A percentile compares a stretch with the other conserved stretches of the same genome.
These are phyloP conservation scores for Zopfia rhizophila DNA, from an alignment of 2,329 filamentous ascomycete genomes.

Conservation along the genomic window DNA sequence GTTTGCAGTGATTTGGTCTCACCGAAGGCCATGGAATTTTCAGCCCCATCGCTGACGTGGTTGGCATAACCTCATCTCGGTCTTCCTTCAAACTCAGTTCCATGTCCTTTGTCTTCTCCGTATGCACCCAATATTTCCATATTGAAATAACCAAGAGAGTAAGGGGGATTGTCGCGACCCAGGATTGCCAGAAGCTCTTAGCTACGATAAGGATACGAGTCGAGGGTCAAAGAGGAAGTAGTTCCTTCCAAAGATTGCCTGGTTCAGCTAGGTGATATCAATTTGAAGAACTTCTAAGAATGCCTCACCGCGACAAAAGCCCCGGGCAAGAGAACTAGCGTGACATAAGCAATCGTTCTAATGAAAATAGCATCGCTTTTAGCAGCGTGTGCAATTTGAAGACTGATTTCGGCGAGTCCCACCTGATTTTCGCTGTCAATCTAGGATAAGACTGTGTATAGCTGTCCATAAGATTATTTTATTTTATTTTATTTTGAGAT, in stretches of 20 bases:
- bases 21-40: too few species aligned
- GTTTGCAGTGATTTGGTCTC: too few species aligned
- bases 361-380: slow-evolving; percentile 13
- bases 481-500: not conserved
- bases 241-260: slow-evolving; percentile 19
- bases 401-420: not conserved
- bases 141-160: slow-evolving; percentile 7
- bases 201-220: slow-evolving; percentile 2
- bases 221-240: slow-evolving; percentile 19
- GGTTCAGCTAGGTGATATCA: too few species aligned
- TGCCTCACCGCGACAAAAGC: slow-evolving; percentile 7
- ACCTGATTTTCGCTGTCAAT: slow-evolving; percentile 2
- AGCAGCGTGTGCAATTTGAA: slow-evolving; percentile 3
- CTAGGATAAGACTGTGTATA: slow-evolving; percentile 1
- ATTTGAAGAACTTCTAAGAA: slow-evolving; percentile 3
- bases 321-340: slow-evolving; percentile 16
- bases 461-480: not conserved
- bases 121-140: too few species aligned
- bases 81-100: too few species aligned
- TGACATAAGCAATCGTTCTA: slow-evolving; percentile 23
- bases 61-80: too few species aligned
- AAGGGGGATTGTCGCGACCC: slow-evolving; percentile 13
- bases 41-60: too few species aligned
- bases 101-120: too few species aligned
- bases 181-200: slow-evolving; percentile 17